phyloP scores from a whole-genome alignment of 345 rosid species.

The Brassica juncea region DNA sequence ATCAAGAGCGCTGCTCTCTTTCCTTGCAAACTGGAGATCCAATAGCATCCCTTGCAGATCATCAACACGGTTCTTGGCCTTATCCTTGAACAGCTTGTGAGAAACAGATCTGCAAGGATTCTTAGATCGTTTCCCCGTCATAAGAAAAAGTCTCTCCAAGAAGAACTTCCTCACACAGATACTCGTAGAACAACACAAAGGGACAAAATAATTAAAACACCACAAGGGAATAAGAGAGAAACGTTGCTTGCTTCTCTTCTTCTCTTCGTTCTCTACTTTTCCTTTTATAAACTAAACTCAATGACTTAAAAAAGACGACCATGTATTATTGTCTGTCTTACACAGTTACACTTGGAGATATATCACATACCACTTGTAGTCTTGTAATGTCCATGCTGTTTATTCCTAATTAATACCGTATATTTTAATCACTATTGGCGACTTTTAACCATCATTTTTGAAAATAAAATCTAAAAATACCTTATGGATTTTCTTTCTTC shows the following conservation, averaged over 20 bases:
- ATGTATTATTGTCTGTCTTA: not conserved
- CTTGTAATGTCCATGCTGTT: not conserved
- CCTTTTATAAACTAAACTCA: conserved; percentile 12
- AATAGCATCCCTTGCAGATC: conserved; percentile 83
- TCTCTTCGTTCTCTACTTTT: conserved; percentile 23
- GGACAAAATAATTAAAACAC: not conserved
- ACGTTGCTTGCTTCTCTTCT: conserved; percentile 37
- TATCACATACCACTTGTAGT: not conserved
- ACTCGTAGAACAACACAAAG: conserved; percentile 26
- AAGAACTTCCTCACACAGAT: conserved; percentile 23
- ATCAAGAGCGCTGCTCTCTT: conserved; percentile 74
- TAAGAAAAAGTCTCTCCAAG: conserved; percentile 23
- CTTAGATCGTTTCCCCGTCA: conserved; percentile 86
- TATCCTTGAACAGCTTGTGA: conserved; percentile 91
- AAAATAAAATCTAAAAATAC: not conserved
- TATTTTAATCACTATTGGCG: not conserved
- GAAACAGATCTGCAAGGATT: conserved; percentile 84
- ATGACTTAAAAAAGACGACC: not conserved
- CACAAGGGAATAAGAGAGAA: conserved; percentile 21
- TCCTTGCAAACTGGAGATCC: conserved; percentile 92
- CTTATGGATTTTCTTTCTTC: not conserved
- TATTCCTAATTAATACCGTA: not conserved
- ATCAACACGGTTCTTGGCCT: conserved; percentile 95
- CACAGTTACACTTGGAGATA: conserved; percentile 13
- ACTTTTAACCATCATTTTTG: not conserved